Percentiles rank a stretch among this genome's conserved stretches.
Conservation (phyloP, 805 yeast genomes). For the Candida easanensis region DNA sequence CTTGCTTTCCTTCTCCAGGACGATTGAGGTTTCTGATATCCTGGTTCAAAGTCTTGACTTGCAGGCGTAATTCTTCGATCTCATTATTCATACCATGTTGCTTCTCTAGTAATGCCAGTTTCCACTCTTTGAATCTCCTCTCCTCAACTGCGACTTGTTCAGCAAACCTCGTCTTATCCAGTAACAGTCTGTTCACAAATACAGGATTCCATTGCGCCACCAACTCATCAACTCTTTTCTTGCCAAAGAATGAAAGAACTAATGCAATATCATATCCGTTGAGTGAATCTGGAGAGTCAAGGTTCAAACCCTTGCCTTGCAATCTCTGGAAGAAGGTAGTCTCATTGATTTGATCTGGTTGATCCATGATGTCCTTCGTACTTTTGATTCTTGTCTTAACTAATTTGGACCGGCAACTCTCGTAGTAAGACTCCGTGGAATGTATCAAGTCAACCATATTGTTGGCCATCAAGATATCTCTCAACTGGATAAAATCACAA, state of each 20-base stretch:
- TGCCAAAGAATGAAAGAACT: constrained; percentile 36
- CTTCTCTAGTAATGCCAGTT: constrained; percentile 47
- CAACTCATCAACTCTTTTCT: constrained; percentile 36
- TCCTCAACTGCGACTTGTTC: constrained; percentile 49
- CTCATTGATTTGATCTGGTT: neutral
- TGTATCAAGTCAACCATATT: constrained; percentile 74
- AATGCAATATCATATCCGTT: constrained; percentile 35
- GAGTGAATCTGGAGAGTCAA: constrained; percentile 29
- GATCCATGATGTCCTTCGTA: constrained; percentile 20
- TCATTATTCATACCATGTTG: constrained; percentile 50
- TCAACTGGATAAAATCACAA: constrained; percentile 71
- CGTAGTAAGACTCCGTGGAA: constrained; percentile 77
- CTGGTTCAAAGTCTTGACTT: constrained; percentile 1
- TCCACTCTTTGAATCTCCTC: constrained; percentile 60
- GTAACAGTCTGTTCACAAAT: constrained; percentile 41
- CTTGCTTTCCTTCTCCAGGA: neutral
- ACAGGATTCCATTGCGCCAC: constrained; percentile 45
- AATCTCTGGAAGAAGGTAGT: neutral
- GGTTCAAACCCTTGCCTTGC: constrained; percentile 17
- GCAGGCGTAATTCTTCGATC: constrained; percentile 4
- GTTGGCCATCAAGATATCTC: constrained; percentile 61
- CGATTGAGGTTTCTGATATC: constrained; percentile 1
- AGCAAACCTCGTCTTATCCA: constrained; percentile 41
- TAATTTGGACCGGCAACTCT: constrained; percentile 58
- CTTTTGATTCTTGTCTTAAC: constrained; percentile 44